A percentile compares a stretch with the other conserved stretches of the same genome.
These are phyloP conservation scores for Trichoderma sp. DNA, from an alignment of 2,329 filamentous ascomycete genomes.

Conservation along the genomic window DNA sequence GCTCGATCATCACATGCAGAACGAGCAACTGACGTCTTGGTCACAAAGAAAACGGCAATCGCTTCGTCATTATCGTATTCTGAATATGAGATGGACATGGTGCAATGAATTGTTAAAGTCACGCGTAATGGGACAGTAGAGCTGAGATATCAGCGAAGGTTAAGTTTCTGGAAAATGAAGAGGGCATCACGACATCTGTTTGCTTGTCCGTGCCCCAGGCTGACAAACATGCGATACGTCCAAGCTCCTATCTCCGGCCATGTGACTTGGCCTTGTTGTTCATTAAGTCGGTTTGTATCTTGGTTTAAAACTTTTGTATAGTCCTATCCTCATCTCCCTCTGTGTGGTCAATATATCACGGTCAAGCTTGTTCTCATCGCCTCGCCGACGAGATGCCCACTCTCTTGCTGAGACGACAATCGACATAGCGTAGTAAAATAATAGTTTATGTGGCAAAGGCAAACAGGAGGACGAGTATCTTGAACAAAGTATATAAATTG, in stretches of 20 bases:
- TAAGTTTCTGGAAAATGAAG: neutral
- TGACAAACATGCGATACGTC: neutral
- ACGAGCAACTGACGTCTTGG: neutral
- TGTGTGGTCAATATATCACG: too few species aligned
- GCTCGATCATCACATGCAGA: neutral
- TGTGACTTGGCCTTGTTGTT: too few species aligned
- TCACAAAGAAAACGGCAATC: neutral
- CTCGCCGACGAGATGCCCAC: too few species aligned
- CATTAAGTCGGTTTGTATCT: too few species aligned
- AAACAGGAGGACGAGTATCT: too few species aligned
- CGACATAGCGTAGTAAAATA: too few species aligned
- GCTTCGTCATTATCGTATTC: neutral
- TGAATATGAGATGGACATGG: neutral
- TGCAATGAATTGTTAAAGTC: neutral
- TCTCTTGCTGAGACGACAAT: too few species aligned
- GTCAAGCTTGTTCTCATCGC: too few species aligned
- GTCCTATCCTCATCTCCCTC: too few species aligned
- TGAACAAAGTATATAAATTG: too few species aligned
- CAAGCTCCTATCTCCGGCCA: too few species aligned
- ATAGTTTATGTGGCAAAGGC: rapidly evolving
- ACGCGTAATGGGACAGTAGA: neutral
- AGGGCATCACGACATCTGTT: neutral
- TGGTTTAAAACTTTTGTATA: too few species aligned
- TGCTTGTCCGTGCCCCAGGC: neutral
- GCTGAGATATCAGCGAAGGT: neutral